phyloP scores from a whole-genome alignment of 352 stramenopile species.

The Globisporangium lucens region DNA sequence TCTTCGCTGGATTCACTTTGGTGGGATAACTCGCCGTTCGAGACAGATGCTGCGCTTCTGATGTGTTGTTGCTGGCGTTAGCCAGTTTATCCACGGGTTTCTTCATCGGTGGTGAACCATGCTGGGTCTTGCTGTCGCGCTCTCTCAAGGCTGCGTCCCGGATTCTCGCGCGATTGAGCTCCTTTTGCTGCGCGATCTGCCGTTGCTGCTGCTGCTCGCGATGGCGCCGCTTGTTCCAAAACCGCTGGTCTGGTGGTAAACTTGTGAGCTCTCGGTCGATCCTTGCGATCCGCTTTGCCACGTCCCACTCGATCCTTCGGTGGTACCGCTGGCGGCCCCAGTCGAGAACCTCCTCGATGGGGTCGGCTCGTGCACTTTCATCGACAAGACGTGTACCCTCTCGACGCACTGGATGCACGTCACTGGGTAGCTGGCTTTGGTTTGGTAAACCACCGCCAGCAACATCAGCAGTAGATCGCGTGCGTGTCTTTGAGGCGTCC shows the following conservation, averaged over 20 bases:
- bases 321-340: constrained; percentile 30
- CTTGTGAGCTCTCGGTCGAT: constrained; percentile 58
- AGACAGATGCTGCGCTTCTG: not conserved
- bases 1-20: not conserved
- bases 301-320: constrained; percentile 62
- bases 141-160: not conserved
- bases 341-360: not conserved
- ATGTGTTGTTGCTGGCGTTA: not conserved
- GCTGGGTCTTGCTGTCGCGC: not conserved
- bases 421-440: not conserved
- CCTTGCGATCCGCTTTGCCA: constrained; percentile 61
- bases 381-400: not conserved
- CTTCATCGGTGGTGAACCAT: not conserved
- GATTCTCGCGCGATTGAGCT: not conserved
- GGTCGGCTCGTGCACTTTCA: not conserved
- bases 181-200: constrained; percentile 1
- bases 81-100: not conserved
- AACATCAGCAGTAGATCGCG: not conserved
- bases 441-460: not conserved
- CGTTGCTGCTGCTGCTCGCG: constrained; percentile 18
- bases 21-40: not conserved
- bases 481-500: not conserved
- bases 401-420: not conserved
- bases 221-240: constrained; percentile 42
- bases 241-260: constrained; percentile 43